Evolutionary conservation across 1,284 basidiomycete genomes (phyloP), one percentile per base, ranked within the genome.

Genomic region (Malassezia brasiliensis): DNA sequence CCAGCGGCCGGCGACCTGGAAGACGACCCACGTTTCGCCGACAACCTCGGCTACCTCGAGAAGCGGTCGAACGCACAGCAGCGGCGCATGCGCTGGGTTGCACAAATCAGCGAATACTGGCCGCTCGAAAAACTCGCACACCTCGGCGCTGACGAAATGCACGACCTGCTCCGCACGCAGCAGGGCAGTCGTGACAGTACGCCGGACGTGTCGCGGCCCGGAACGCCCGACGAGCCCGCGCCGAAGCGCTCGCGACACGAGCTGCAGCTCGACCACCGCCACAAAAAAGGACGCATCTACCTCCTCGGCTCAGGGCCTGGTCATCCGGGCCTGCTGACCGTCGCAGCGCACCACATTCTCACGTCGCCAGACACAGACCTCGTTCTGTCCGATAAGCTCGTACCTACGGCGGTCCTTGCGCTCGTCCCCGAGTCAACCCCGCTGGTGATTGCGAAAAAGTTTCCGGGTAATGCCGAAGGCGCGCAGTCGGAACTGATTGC

Each of bases 371-470:
- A 83, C 9, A 87, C 90, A 1, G 83, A 91, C 60, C 78, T 96
- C 35, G 86, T 96, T 19, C 81, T 96, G 5, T 88, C 89, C 9
- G 93, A 96, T 79, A 98, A 98, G 73, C 85, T 98, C n/a, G 93
- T 96, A 0, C 93, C 93, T 0, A 81, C 85, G 7, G 83, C 85
- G 12, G 87, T 96, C 15, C 83, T 98, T 28, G 83, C 81, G 0
- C 79, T 96, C n/a, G 88, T 96, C 48, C 91, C 91, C 0, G 57
- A 65, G 0, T 76, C 80, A 5, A 80, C 79, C 40, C 75, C 75
- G 19, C 82, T 85, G 8, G 76, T 79, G 57, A 94, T 96, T 61
- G 93, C 93, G 14, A 85, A 86, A 64, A 98, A 98, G 75, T 96
- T 94, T 78, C 93, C 93, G 0, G 93, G 93, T 0, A 96, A 96